Evolutionary conservation across 768 basidiomycete species (phyloP).

Genomic region (Lactifluus pinguis): DNA sequence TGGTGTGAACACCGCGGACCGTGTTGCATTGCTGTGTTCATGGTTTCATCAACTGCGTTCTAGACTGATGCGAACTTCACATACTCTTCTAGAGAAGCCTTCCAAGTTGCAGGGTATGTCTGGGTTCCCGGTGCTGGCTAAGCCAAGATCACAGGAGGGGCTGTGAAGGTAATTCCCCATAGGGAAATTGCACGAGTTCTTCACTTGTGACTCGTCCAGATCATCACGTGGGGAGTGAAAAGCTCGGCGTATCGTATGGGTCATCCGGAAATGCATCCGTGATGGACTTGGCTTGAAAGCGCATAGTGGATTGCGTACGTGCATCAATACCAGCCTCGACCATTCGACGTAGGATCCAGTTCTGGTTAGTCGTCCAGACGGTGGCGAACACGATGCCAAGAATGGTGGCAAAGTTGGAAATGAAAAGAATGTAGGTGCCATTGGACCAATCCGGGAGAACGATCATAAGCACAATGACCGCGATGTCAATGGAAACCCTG

Average conservation of each 20-base stretch:
- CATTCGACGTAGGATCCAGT: slow-evolving; percentile 18
- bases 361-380: slow-evolving; percentile 18
- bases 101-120: neutral
- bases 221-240: neutral
- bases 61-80: neutral
- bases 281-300: slow-evolving; percentile 10
- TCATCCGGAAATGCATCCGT: neutral
- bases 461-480: slow-evolving; percentile 10
- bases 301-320: slow-evolving; percentile 13
- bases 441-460: slow-evolving; percentile 6
- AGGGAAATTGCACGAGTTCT: neutral
- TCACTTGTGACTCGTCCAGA: neutral
- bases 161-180: neutral
- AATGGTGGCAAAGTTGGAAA: slow-evolving; percentile 17
- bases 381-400: slow-evolving; percentile 19
- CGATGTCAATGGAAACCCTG: slow-evolving; percentile 14
- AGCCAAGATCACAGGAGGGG: neutral
- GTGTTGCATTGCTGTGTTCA: neutral
- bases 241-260: neutral
- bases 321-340: slow-evolving; percentile 10
- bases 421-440: slow-evolving; percentile 13
- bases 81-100: neutral
- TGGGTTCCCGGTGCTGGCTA: neutral
- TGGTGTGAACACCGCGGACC: neutral
- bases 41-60: neutral